A percentile compares a stretch with the other conserved stretches of the same genome.
These are phyloP conservation scores for Tulasnella sp. DNA, from an alignment of 768 basidiomycete species.

Conservation along the genomic window DNA sequence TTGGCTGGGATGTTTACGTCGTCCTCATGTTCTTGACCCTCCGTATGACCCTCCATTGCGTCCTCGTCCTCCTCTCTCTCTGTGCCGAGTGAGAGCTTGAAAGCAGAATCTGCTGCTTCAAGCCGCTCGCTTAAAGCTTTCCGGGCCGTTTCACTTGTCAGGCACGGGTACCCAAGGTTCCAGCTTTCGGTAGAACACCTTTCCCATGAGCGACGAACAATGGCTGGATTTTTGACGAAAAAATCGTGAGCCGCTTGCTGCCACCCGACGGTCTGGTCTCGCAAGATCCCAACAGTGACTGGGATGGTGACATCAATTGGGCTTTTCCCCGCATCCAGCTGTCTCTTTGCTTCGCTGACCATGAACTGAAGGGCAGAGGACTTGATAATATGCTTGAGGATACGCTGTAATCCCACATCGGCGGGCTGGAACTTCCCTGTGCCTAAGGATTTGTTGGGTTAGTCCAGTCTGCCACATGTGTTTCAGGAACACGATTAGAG, in stretches of 20 bases:
- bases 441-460: too few species aligned
- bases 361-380: not conserved
- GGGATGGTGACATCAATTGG: not conserved
- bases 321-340: not conserved
- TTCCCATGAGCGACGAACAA: not conserved
- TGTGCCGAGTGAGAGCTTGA: too few species aligned
- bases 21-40: too few species aligned
- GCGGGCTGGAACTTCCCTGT: conserved; percentile 33
- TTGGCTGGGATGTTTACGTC: too few species aligned
- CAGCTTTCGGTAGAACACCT: not conserved
- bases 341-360: not conserved
- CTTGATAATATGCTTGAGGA: conserved; percentile 34
- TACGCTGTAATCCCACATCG: conserved; percentile 36
- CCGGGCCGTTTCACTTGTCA: too few species aligned
- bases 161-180: too few species aligned
- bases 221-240: not conserved
- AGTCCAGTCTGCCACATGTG: too few species aligned
- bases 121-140: too few species aligned
- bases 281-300: not conserved
- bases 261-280: not conserved
- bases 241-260: not conserved
- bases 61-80: too few species aligned
- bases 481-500: too few species aligned
- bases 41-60: too few species aligned
- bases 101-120: too few species aligned